Conservation (phyloP, 1,284 basidiomycete species). For the Cutaneotrichosporon sp. region DNA sequence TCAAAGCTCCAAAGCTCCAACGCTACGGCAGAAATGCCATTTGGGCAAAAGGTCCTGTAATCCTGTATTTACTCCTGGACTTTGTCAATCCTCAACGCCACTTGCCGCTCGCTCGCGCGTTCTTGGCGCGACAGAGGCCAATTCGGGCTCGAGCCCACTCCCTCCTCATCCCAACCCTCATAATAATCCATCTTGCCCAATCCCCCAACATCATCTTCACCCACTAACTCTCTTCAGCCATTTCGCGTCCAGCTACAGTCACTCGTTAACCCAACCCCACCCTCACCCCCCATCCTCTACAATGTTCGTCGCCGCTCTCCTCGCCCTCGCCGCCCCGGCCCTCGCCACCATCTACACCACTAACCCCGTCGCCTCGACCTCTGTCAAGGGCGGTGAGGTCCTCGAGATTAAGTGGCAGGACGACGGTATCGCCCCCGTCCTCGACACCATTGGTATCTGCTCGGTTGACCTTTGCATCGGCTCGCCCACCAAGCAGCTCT, state of each 20-base stretch:
- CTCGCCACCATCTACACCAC: conserved; percentile 52
- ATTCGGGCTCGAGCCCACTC: neutral
- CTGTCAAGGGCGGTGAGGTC: conserved; percentile 62
- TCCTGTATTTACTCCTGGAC: too few relatives aligned
- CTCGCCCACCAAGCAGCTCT: conserved; percentile 55
- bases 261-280: conserved; percentile 7
- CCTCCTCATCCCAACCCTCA: neutral
- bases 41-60: too few relatives aligned
- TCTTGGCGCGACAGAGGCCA: neutral
- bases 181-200: neutral
- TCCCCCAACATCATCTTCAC: neutral
- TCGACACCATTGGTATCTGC: conserved; percentile 62
- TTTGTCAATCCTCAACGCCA: neutral
- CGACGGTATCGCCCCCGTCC: conserved; percentile 59
- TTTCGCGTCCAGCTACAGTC: conserved; percentile 10
- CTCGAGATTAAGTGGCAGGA: conserved; percentile 69
- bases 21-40: too few relatives aligned
- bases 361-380: conserved; percentile 56
- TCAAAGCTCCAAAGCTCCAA: too few relatives aligned
- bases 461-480: conserved; percentile 67
- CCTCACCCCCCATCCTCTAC: conserved; percentile 4
- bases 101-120: neutral
- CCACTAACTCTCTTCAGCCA: conserved; percentile 3
- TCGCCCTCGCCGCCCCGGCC: conserved; percentile 36
- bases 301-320: conserved; percentile 54